These are phyloP conservation scores for Tulasnella sp. DNA, from an alignment of 768 basidiomycete species.

Conservation along the genomic window DNA sequence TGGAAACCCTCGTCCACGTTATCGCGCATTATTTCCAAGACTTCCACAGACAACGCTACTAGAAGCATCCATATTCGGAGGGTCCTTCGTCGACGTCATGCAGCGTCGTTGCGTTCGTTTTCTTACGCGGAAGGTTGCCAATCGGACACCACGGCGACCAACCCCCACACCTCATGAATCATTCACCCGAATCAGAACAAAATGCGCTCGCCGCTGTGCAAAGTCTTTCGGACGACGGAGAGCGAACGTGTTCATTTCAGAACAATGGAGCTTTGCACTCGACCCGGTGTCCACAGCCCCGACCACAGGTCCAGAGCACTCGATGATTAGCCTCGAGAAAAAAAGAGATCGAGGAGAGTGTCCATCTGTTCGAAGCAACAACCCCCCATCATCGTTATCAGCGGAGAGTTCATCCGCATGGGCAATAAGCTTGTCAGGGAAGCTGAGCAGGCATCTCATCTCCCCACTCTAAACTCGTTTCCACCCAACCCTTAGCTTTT, in stretches of 20 bases:
- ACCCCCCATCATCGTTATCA: background rate
- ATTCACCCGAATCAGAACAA: background rate
- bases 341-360: background rate
- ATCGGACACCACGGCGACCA: background rate
- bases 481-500: slow-evolving; percentile 11
- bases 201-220: background rate
- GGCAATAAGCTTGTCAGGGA: slow-evolving; percentile 13
- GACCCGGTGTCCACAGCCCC: background rate
- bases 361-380: background rate
- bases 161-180: background rate
- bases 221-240: background rate
- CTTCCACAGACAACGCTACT: background rate
- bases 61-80: background rate
- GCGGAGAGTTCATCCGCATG: slow-evolving; percentile 6
- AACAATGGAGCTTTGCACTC: background rate
- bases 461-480: slow-evolving; percentile 13
- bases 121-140: background rate
- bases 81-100: slow-evolving; percentile 3
- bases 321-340: background rate
- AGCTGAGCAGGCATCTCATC: slow-evolving; percentile 13
- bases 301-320: slow-evolving; percentile 5
- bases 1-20: background rate
- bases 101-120: background rate
- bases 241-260: background rate
- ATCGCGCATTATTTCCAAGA: background rate